Percentiles rank a stretch among this genome's conserved stretches.
Evolutionary conservation across 192 early-diverging fungal genomes (phyloP).

Genomic region (Entomortierella chlamydospora): DNA sequence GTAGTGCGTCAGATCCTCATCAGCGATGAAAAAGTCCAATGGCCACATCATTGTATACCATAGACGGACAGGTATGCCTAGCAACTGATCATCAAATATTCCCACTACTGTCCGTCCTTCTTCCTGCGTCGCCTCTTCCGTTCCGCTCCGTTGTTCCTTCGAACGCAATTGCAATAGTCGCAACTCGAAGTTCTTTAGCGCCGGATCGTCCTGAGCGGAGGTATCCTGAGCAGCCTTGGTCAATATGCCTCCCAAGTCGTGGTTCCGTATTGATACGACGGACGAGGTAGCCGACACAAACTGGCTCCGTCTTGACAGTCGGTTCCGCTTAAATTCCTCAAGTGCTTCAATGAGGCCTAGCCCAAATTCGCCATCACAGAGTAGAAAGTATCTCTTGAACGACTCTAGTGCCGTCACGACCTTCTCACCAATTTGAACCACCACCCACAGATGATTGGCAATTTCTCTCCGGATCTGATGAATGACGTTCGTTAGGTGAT

Average conservation of each 20-base stretch:
- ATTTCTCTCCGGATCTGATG: conserved; percentile 64
- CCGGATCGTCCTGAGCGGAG: conserved; percentile 30
- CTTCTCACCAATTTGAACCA: conserved; percentile 73
- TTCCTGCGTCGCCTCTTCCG: background rate
- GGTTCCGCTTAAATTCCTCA: conserved; percentile 54
- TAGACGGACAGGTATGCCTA: conserved; percentile 65
- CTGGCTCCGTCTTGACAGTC: conserved; percentile 37
- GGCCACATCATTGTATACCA: conserved; percentile 75
- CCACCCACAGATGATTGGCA: conserved; percentile 70
- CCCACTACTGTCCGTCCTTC: background rate
- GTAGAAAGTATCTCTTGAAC: conserved; percentile 69
- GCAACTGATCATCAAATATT: conserved; percentile 61
- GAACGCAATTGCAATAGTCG: background rate
- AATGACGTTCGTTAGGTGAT: conserved; percentile 47
- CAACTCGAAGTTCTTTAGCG: conserved; percentile 20
- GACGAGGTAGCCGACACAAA: conserved; percentile 18
- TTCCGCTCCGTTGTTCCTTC: background rate
- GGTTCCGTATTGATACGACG: conserved; percentile 40
- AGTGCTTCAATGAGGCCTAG: conserved; percentile 67
- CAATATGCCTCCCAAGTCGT: conserved; percentile 26
- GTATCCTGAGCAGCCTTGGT: conserved; percentile 36
- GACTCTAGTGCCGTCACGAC: conserved; percentile 67
- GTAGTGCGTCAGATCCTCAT: conserved; percentile 69
- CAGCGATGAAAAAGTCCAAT: conserved; percentile 73
- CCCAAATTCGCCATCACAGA: conserved; percentile 73